Base-by-base conservation (phyloP, 768 basidiomycete species). In the Saitozyma podzolica region DNA sequence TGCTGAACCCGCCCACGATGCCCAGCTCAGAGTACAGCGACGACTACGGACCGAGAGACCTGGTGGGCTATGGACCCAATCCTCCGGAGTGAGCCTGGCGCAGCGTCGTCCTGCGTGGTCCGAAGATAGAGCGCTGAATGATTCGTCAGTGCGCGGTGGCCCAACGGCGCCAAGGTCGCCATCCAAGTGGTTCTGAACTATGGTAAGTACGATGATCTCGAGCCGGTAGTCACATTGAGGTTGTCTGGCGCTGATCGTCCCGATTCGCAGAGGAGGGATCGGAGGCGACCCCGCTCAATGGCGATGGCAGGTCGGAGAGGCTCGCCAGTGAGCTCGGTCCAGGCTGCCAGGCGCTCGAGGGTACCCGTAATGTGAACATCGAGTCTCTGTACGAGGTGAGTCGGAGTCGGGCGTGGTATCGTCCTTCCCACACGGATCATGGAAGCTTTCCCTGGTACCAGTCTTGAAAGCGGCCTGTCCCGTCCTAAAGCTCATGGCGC, bases 111-210 rank as follows among this genome's bases (percentile, higher is more conserved):
- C 9, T 56, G 9, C 37, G 16, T 3, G 13, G 14, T 50, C 54
- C 55, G 43, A 62, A 20, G 6, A 10, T 10, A 17, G 29, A 29
- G 2, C 5, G 29, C 29, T 29, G 29, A 29, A 29, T 29, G 29
- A 29, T 29, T 29, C 29, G 29, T 37, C 57, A 66, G 67, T 61
- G 56, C 71, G 1, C 11, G 63, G 58, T 77, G 75, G 75, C 75
- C 75, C 1, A 40, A 51, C 29, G 61, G 59, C 8, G 73, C 73
- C 11, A 73, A 73, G 58, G 71, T 77, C 10, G 75, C 75, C 0
- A 70, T 77, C 48, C 58, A 61, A 11, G 43, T 77, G 9, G 75
- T 77, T 8, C 56, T 75, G 5, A 75, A 77, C 64, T 77, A 77
- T 62, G 75, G 71, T 69, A 58, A 60, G 56, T 29, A 29, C 29